Evolutionary conservation across 225 moss, liverwort and hornwort species (phyloP).

Genomic region (Pseudisothecium myosuroides): DNA sequence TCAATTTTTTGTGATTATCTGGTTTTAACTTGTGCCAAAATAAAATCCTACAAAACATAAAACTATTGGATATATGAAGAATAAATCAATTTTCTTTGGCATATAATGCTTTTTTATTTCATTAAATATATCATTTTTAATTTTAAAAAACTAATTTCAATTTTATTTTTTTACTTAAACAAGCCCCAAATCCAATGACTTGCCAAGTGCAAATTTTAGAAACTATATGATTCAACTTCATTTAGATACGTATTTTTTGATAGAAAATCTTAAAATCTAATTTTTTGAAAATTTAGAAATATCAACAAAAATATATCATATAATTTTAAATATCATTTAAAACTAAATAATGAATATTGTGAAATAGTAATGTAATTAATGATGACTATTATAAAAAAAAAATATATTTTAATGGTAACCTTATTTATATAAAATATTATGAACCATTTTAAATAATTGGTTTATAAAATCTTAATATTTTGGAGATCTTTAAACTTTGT

Average conservation of each 20-base stretch:
- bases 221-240: background rate
- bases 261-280: background rate
- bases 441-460: accelerated
- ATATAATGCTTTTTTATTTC: too few relatives aligned
- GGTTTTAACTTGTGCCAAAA: background rate
- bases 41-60: accelerated
- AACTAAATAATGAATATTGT: background rate
- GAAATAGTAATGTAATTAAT: background rate
- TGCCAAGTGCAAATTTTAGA: background rate
- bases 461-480: background rate
- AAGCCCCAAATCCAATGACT: background rate
- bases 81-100: background rate
- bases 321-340: background rate
- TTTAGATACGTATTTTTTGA: background rate
- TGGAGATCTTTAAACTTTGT: too few relatives aligned
- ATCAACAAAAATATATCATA: accelerated
- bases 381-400: too few relatives aligned
- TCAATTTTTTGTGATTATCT: background rate
- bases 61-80: background rate
- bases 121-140: background rate
- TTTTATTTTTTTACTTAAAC: background rate
- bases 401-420: background rate
- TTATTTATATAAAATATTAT: background rate
- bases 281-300: too few relatives aligned
- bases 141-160: background rate